These are phyloP conservation scores for Ochromonas danica DNA, from an alignment of 108 stramenopile genomes.

Conservation along the genomic window DNA sequence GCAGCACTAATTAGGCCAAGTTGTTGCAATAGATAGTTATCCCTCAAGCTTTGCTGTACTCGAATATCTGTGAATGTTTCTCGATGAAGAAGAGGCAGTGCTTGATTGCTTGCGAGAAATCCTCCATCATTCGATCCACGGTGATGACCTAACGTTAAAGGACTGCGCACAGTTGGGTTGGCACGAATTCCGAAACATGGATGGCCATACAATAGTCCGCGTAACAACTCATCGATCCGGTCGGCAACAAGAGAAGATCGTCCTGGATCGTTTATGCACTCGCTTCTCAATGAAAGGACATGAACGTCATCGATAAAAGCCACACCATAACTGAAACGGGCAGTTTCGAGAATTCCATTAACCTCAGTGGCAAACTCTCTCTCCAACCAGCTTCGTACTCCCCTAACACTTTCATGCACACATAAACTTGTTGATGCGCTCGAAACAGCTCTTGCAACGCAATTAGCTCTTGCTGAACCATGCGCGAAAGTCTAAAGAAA, in stretches of 20 bases:
- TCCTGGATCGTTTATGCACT: neutral
- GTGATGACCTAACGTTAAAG: neutral
- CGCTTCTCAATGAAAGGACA: neutral
- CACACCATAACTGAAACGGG: constrained; percentile 31
- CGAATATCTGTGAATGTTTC: neutral
- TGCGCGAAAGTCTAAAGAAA: no score
- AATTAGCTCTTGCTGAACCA: no score
- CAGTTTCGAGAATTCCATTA: neutral
- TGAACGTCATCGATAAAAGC: constrained; percentile 32
- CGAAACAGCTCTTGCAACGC: neutral
- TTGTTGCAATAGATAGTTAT: neutral
- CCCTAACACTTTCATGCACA: neutral
- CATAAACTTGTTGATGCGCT: neutral
- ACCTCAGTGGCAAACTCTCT: constrained; percentile 22
- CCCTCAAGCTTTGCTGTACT: neutral
- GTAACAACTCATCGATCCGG: neutral
- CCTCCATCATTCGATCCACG: neutral
- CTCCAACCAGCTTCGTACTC: constrained; percentile 4
- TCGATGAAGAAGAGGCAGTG: neutral
- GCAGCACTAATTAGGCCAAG: neutral
- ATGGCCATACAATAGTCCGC: neutral
- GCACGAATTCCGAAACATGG: neutral
- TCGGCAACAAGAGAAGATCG: neutral
- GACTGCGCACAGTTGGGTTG: neutral
- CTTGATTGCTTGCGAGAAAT: neutral